These are phyloP conservation scores for Ganoderma lingzhi DNA, from an alignment of 1,284 basidiomycete genomes.

Conservation along the genomic window DNA sequence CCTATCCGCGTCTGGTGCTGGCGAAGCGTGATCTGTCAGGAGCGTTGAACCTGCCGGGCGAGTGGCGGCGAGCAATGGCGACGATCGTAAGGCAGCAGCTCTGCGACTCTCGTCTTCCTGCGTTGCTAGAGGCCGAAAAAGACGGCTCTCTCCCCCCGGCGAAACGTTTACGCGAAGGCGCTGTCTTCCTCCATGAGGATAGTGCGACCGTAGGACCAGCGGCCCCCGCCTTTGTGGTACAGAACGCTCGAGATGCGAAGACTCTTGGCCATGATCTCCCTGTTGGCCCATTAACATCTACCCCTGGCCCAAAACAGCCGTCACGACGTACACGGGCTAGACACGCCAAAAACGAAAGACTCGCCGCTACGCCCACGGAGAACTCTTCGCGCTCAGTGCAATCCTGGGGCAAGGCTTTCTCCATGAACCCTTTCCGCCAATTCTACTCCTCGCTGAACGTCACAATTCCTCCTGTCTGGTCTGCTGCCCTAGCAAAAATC, in stretches of 20 bases:
- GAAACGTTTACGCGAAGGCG: slow-evolving; percentile 7
- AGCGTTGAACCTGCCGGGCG: slow-evolving; percentile 12
- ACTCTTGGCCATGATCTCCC: slow-evolving; percentile 5
- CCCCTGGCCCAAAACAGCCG: not conserved
- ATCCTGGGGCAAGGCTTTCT: not conserved
- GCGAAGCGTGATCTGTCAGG: slow-evolving; percentile 7
- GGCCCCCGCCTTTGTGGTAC: not conserved
- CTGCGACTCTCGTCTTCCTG: not conserved
- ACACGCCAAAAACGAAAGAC: not conserved
- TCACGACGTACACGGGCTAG: not conserved
- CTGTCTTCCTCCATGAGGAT: not conserved
- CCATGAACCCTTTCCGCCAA: slow-evolving; percentile 10
- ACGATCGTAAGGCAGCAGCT: not conserved
- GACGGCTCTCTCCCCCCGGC: not conserved
- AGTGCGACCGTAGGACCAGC: not conserved
- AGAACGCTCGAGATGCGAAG: not conserved
- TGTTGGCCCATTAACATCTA: not conserved
- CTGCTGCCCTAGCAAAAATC: not conserved
- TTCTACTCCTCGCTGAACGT: slow-evolving; percentile 1
- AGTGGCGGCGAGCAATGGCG: slow-evolving; percentile 10
- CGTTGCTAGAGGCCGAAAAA: not conserved
- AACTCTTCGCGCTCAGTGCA: not conserved
- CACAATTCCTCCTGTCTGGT: not conserved
- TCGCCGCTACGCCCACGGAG: not conserved
- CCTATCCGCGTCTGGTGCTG: slow-evolving; percentile 3